Base-by-base conservation (phyloP, 1,284 basidiomycete species). In the Schizophyllum commune region DNA sequence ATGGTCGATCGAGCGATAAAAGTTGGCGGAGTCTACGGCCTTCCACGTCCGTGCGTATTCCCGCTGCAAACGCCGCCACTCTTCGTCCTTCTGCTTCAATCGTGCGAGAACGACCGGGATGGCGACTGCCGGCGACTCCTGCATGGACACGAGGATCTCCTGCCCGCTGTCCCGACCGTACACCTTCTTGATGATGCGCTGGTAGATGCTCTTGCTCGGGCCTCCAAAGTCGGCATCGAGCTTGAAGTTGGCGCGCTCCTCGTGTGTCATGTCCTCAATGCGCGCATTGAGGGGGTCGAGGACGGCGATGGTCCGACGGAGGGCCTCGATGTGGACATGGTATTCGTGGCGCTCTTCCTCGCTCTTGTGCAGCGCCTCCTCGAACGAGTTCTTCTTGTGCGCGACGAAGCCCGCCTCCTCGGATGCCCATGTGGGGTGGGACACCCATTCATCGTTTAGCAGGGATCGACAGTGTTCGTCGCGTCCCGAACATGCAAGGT, bases 281-380 rank as follows among this genome's bases (percentile, higher is more conserved):
- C 96, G 89, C 51, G 83, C 83, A 65, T 88, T 85, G 63, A 99
- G 83, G 1, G 96, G 96, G 72, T 98, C 95, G 61, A 99, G 84
- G 55, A 98, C 77, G 1, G 93, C 88, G 70, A 98, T 97, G 9
- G 96, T 98, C 56, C 96, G 88, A 19, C 88, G 77, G 69, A 98
- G 88, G 52, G 91, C 94, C 72, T 98, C 95, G 59, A 99, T 88
- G 70, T 97, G 92, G 68, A 97, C 96, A 70, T 98, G 95, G 74
- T 96, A 99, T 75, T 99, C 97, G 77, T 98, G 94, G 27, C 97
- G 87, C 73, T 99, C 97, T 73, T 99, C 97, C 74, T 99, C 97
- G 67, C 92, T 91, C 73, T 93, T 93, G 77, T 99, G 96, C 61
- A 99, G 81, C 0, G 93, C 92, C 70, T 98, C 96, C 75, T 99